Percentiles rank a stretch among this genome's conserved stretches.
These are phyloP conservation scores for Teratosphaeria pseudoeucalypti DNA, from an alignment of 2,329 filamentous ascomycete species.

Conservation along the genomic window DNA sequence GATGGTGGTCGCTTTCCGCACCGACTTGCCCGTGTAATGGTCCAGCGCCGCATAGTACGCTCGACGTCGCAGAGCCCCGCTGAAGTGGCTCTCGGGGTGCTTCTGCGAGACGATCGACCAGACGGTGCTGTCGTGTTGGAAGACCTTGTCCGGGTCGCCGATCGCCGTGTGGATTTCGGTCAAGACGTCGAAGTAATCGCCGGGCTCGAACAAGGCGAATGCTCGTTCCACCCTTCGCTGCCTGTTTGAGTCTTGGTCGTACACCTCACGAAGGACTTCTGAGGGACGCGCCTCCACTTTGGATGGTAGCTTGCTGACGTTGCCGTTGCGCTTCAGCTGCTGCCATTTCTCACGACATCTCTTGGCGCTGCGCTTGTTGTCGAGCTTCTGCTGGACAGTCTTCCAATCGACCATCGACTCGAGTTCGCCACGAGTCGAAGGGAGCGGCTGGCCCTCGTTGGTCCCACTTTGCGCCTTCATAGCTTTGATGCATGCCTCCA, in stretches of 20 bases:
- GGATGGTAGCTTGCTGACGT: constrained; percentile 4
- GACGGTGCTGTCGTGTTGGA: constrained; percentile 24
- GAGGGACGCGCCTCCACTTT: not conserved
- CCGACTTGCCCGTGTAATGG: constrained; percentile 5
- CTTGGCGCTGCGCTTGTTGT: constrained; percentile 50
- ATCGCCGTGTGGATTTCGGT: constrained; percentile 23
- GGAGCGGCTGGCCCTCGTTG: constrained; percentile 13
- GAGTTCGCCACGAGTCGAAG: constrained; percentile 31
- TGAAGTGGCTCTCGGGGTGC: constrained; percentile 18
- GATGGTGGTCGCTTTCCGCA: not conserved
- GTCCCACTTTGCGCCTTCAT: constrained; percentile 28
- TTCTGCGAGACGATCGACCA: constrained; percentile 25
- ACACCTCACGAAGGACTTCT: constrained; percentile 1
- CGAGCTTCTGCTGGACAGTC: constrained; percentile 52
- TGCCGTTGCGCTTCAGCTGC: constrained; percentile 27
- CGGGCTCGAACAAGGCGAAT: constrained; percentile 27
- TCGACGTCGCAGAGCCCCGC: constrained; percentile 14
- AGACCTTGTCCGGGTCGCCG: constrained; percentile 13
- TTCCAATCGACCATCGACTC: constrained; percentile 55
- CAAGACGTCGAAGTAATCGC: constrained; percentile 33
- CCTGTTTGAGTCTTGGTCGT: constrained; percentile 8
- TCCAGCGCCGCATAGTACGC: constrained; percentile 21
- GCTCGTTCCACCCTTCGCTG: constrained; percentile 10
- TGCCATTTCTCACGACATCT: constrained; percentile 63
- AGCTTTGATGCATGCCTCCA: constrained; percentile 43